These are phyloP conservation scores for Leccinum disarticulatum DNA, from an alignment of 768 basidiomycete species.

Conservation along the genomic window DNA sequence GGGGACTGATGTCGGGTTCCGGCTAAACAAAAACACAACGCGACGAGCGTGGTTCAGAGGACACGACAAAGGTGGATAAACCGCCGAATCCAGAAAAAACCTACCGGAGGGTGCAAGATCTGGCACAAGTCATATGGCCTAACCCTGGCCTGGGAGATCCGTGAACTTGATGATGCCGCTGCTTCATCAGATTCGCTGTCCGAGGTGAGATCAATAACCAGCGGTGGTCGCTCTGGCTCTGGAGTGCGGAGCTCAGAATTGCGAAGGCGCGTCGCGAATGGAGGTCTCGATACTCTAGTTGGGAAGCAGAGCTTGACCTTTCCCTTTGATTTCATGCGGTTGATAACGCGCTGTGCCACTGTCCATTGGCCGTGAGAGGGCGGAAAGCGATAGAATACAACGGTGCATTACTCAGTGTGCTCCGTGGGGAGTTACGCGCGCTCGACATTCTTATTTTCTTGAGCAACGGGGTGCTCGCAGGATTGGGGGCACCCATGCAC, in stretches of 20 bases:
- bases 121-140: not conserved
- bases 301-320: constrained; percentile 23
- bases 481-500: not conserved
- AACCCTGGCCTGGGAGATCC: not conserved
- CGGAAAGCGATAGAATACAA: not conserved
- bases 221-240: constrained; percentile 1
- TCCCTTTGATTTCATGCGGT: constrained; percentile 28
- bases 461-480: constrained; percentile 7
- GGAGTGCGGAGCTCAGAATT: constrained; percentile 10
- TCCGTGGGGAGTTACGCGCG: constrained; percentile 14
- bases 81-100: constrained; percentile 4
- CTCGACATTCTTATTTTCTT: constrained; percentile 25
- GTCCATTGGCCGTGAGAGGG: constrained; percentile 7
- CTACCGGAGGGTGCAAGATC: constrained; percentile 6
- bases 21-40: constrained; percentile 11
- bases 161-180: constrained; percentile 1
- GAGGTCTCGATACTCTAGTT: constrained; percentile 14
- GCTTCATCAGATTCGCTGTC: constrained; percentile 6
- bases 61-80: not conserved
- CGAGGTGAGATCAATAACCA: constrained; percentile 25
- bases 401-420: constrained; percentile 21
- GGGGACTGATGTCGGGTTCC: not conserved
- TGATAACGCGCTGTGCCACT: constrained; percentile 31
- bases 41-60: not conserved
- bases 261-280: constrained; percentile 19